Evolutionary conservation across 208 protist genomes (phyloP).

Genomic region (Endotrypanum monterogeii): DNA sequence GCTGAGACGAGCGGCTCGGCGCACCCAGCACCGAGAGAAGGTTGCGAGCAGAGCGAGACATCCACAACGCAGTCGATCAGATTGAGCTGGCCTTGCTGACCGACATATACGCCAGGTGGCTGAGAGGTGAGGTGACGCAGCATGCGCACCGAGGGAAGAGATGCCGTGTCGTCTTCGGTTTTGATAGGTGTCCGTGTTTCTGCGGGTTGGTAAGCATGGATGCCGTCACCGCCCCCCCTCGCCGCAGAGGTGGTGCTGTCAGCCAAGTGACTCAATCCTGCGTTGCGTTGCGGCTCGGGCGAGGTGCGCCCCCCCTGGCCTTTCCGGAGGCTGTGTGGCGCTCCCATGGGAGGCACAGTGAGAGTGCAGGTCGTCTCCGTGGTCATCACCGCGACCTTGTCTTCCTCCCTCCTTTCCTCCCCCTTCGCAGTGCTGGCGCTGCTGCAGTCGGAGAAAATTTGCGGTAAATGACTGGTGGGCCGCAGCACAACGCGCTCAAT

Average conservation of each 20-base stretch:
- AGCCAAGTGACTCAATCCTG: background rate
- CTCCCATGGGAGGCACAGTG: background rate
- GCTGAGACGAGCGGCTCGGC: background rate
- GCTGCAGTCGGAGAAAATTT: background rate
- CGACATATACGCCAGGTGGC: conserved; percentile 19
- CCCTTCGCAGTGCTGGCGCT: background rate
- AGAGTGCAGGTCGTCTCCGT: background rate
- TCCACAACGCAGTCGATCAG: conserved; percentile 27
- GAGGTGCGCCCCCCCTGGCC: background rate
- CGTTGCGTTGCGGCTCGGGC: background rate
- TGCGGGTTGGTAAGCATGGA: background rate
- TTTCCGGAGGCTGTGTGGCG: background rate
- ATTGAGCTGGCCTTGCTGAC: conserved; percentile 26
- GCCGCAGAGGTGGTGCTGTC: background rate
- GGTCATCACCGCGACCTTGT: conserved; percentile 1
- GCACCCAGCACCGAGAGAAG: background rate
- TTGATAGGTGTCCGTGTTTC: background rate
- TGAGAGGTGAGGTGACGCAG: conserved; percentile 1
- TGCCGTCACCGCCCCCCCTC: background rate
- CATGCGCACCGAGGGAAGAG: background rate
- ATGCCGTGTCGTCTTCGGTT: background rate
- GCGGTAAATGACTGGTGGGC: conserved; percentile 8
- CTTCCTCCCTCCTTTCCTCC: background rate
- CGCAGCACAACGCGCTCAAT: conserved; percentile 25
- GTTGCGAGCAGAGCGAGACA: conserved; percentile 7